Evolutionary conservation across 306 rosid genomes (phyloP), one percentile per base, ranked within the genome.

Genomic region (Abrus pulchellus): DNA sequence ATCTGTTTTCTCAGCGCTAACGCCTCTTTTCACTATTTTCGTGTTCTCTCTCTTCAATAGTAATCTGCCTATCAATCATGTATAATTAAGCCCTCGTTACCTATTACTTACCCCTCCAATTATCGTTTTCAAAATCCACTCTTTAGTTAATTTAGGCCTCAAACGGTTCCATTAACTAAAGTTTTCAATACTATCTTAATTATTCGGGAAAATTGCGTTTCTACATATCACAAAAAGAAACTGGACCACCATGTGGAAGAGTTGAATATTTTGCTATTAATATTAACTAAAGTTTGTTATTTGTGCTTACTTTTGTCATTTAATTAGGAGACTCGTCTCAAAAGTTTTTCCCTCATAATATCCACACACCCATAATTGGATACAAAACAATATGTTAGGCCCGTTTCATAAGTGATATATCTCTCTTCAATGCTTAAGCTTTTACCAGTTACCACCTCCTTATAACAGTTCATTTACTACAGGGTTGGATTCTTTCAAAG

Each of bases 231-330:
- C 44, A 33, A 40, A 78, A 57, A 41, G 20, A 79, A 65, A 59
- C 40, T 74, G 87, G 87, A 84, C 87, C 87, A 84, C 81, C 84
- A 83, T 56, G 84, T 83, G 84, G 30, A 27, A 43, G 52, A 32
- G 44, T 73, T 81, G 29, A 85, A 82, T 77, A 66, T 60, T 52
- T 67, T 65, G 63, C 55, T 45, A 75, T 10, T 36, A 14, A 36
- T 47, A 43, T 66, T 72, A n/a, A 43, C 44, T 3, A 38, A 57
- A 55, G 6, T 80, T 75, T 44, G 29, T 50, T 66, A 55, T 10
- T 44, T 75, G 7, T 55, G 40, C 65, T 36, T 59, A 61, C 47
- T 69, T 82, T 70, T 30, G 74, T 38, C 67, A 69, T 69, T 82
- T 53, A 77, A 60, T 53, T 81, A 4, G 50, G 68, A 74, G 43